Percentiles rank a stretch among this genome's conserved stretches.
Evolutionary conservation across 306 rosid species (phyloP).

Genomic region (Cucumis cinereus): DNA sequence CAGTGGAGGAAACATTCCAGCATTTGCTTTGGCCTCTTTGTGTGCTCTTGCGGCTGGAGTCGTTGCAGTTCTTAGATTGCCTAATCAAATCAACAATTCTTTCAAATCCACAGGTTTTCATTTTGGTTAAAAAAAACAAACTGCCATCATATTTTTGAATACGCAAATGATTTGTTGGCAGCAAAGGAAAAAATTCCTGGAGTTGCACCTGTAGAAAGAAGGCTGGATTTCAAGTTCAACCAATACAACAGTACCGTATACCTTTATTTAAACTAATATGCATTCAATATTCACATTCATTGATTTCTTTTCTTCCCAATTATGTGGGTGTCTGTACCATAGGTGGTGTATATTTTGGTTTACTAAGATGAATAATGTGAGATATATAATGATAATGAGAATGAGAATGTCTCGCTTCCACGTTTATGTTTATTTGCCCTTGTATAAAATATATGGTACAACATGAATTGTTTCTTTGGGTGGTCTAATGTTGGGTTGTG

Average conservation of each 20-base stretch:
- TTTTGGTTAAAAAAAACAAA: constrained; percentile 30
- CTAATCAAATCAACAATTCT: constrained; percentile 38
- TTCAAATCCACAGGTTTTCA: constrained; percentile 62
- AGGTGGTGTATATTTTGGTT: constrained; percentile 23
- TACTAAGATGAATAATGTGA: constrained; percentile 18
- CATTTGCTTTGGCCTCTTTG: constrained; percentile 76
- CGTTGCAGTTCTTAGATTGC: constrained; percentile 54
- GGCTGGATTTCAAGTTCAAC: constrained; percentile 2
- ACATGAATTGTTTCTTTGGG: too few species aligned
- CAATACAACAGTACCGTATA: constrained; percentile 1
- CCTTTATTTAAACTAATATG: constrained; percentile 8
- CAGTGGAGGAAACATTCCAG: constrained; percentile 87
- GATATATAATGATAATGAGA: constrained; percentile 12
- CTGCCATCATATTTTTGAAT: constrained; percentile 1
- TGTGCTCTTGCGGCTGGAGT: constrained; percentile 67
- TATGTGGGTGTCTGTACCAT: constrained; percentile 29
- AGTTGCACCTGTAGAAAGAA: constrained; percentile 12
- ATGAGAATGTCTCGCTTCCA: background rate
- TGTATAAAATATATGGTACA: background rate
- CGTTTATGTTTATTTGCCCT: background rate
- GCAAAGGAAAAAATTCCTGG: constrained; percentile 2
- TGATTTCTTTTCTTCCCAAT: constrained; percentile 30
- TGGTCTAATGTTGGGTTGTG: background rate
- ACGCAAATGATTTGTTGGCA: constrained; percentile 17
- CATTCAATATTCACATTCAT: constrained; percentile 43